Evolutionary conservation across 176 grass and related monocot species (phyloP), one percentile per base, ranked within the genome.

Genomic region (Alloteropsis semialata): DNA sequence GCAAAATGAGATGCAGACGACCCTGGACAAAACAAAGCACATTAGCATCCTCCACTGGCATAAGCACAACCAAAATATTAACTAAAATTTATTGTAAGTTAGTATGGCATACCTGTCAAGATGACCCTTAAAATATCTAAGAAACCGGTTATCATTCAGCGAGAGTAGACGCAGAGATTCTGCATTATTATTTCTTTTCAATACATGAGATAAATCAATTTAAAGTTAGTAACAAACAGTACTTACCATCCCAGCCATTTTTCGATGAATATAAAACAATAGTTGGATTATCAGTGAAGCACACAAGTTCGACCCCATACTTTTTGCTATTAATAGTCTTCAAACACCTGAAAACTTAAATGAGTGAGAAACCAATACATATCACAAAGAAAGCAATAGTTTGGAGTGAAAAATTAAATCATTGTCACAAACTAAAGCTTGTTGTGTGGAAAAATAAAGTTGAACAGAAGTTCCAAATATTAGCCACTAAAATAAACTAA

Each of bases 251-350:
- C 96, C 96, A 98, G 46, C 96, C 91, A 90, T 98, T 98, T 93
- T 98, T 98, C 0, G 96, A 98, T 50, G 96, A 95, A 90, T 98
- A 95, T 59, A 98, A 89, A 61, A 98, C 92, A 67, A 89, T 62
- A 58, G 79, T 67, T 34, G 96, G 96, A 86, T 95, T 95, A 84
- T 93, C 87, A 88, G 96, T 95, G 80, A 98, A 98, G 78, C 87
- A 84, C 21, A 98, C 96, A 65, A 98, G 77, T 76, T 98, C 96
- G 51, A 98, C 96, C 27, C 96, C 96, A 88, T 98, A 95, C 13
- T 98, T 98, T 86, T 98, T 98, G 87, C 96, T 98, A 91, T 98
- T 98, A 81, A 98, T 98, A 28, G 96, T 98, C 87, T 98, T 98
- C 84, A 98, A 90, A 83, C 96, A 98, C 62, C 96, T 98, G 84